Base-by-base conservation (phyloP, 2,329 filamentous ascomycete species). In the Cordyceps javanica region DNA sequence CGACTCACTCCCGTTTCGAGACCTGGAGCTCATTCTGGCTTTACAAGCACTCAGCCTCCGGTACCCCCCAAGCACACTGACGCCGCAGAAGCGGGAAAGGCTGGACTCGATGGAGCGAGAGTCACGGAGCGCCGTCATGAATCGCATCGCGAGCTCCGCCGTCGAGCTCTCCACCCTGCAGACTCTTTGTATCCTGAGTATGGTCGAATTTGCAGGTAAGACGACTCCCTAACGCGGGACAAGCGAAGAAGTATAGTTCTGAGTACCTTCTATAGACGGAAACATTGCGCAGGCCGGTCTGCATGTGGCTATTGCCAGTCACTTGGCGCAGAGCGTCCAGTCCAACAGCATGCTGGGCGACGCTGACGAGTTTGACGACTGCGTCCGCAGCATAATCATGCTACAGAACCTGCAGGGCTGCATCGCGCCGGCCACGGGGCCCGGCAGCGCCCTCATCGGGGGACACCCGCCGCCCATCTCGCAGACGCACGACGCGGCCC, bases 341-440 rank as follows among this genome's bases (percentile, higher is more conserved):
- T 55, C 59, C 2, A 55, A 57, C 7, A 53, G 38, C 41, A 62
- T 60, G n/a, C 57, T 63, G 1, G 62, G 61, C 16, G 62, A 67
- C 38, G 53, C 57, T 1, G 54, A 62, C 28, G 67, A 68, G 44
- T 62, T 58, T 10, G 57, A 39, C 8, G 52, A 62, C 23, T 77
- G 75, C 60, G 71, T 75, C 4, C 73, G 70, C 66, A 76, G 72
- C 48, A 75, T 77, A 48, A 69, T 70, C 52, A 67, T 76, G 10
- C 64, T 78, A 3, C 73, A 74, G 41, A 70, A 73, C 26, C 69
- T 78, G 2, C 74, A 76, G 32, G 75, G 75, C 7, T 64, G 57
- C 23, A 60, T 66, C 13, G 38, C 59, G 10, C 49, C 48, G 14
- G 54, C 58, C 1, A 38, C 60, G 2, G 54, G 49, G 2, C 50